A percentile compares a stretch with the other conserved stretches of the same genome.
Evolutionary conservation across 768 basidiomycete species (phyloP).

Genomic region (Calocera viscosa): DNA sequence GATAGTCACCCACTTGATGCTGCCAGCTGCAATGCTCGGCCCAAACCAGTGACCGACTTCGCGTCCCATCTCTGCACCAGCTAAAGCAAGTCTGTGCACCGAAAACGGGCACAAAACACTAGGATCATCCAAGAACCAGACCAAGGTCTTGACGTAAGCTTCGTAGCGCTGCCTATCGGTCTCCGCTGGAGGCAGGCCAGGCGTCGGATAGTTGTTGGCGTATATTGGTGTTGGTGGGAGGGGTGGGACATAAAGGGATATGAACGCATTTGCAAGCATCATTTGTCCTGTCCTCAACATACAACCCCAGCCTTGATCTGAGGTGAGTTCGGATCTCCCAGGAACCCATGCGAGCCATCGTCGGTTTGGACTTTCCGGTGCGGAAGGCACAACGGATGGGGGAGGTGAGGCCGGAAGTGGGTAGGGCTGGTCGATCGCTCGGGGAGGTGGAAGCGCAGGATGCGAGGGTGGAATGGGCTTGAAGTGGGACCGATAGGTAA

Average conservation of each 20-base stretch:
- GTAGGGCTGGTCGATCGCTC: slow-evolving; percentile 29
- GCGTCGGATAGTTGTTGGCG: background rate
- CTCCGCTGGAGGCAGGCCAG: background rate
- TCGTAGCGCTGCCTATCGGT: background rate
- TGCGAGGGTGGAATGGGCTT: slow-evolving; percentile 53
- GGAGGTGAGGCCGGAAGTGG: slow-evolving; percentile 18
- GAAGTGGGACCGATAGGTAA: slow-evolving; percentile 86
- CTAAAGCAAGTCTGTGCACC: slow-evolving; percentile 89
- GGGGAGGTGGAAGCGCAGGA: slow-evolving; percentile 32
- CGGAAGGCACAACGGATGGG: slow-evolving; percentile 17
- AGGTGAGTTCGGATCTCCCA: slow-evolving; percentile 42
- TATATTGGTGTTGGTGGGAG: background rate
- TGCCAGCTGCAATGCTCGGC: slow-evolving; percentile 92
- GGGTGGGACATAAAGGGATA: slow-evolving; percentile 47
- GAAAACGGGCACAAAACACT: slow-evolving; percentile 76
- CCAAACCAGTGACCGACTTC: slow-evolving; percentile 98
- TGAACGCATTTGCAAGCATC: slow-evolving; percentile 65
- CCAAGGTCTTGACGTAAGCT: slow-evolving; percentile 71
- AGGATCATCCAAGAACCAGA: slow-evolving; percentile 92
- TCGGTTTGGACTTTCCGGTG: slow-evolving; percentile 34
- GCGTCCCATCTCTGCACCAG: slow-evolving; percentile 88
- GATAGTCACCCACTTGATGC: slow-evolving; percentile 55
- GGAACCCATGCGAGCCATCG: slow-evolving; percentile 53
- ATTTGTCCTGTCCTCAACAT: slow-evolving; percentile 84
- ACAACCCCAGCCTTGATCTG: slow-evolving; percentile 80